A percentile compares a stretch with the other conserved stretches of the same genome.
Conservation (phyloP, 495 filamentous ascomycete genomes). For the Bacidia rubella region DNA sequence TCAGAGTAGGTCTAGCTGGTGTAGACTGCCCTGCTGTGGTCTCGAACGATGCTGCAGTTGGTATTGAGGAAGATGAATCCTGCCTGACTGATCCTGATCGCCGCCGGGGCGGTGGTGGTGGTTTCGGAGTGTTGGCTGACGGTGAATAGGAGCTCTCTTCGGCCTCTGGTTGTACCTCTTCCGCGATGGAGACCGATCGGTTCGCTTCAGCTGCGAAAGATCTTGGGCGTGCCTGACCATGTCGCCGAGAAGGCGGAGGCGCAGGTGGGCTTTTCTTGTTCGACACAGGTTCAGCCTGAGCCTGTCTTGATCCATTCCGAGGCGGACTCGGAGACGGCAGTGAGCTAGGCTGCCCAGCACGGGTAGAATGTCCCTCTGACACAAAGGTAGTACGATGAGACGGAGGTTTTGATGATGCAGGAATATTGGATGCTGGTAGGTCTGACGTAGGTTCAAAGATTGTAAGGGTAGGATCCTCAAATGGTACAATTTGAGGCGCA, state of each 20-base stretch:
- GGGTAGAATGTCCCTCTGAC: no score
- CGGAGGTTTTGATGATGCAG: not conserved
- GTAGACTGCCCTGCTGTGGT: constrained; percentile 8
- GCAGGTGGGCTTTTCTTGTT: constrained; percentile 27
- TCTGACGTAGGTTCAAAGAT: constrained; percentile 7
- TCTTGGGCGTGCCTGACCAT: constrained; percentile 35
- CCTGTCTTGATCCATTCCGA: not conserved
- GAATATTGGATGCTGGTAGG: not conserved
- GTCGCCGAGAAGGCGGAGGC: constrained; percentile 32
- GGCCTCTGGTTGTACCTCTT: constrained; percentile 7
- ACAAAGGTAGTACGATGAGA: no score
- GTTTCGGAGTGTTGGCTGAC: constrained; percentile 19
- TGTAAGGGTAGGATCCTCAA: constrained; percentile 19
- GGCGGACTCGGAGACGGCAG: not conserved
- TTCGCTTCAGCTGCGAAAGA: constrained; percentile 22
- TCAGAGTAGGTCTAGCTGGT: constrained; percentile 17
- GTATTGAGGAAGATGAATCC: constrained; percentile 17
- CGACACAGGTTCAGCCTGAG: not conserved
- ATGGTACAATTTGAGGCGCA: constrained; percentile 18
- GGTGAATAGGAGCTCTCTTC: constrained; percentile 5
- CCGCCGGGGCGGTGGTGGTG: constrained; percentile 37
- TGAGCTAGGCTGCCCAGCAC: no score
- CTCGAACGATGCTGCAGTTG: constrained; percentile 14
- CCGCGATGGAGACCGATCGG: constrained; percentile 11
- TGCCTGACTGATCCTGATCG: constrained; percentile 30